phyloP scores from a whole-genome alignment of 768 basidiomycete species.

The Myochromella boudieri region DNA sequence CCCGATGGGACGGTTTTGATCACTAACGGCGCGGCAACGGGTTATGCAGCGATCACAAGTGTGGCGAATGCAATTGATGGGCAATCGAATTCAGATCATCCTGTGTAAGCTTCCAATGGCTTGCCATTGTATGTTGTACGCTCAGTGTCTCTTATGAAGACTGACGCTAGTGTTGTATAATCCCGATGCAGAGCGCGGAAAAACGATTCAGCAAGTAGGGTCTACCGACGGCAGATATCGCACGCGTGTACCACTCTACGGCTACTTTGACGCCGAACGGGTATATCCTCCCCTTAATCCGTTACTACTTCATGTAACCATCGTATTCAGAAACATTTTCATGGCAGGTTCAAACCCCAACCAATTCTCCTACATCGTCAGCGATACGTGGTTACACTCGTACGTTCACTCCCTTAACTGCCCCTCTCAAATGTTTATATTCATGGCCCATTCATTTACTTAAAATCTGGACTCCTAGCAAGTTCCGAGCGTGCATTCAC shows the following conservation, averaged over 20 bases:
- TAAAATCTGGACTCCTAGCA: conserved; percentile 21
- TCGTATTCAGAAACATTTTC: conserved; percentile 13
- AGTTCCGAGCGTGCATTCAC: conserved; percentile 38
- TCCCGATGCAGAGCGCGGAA: conserved; percentile 39
- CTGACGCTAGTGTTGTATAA: conserved; percentile 49
- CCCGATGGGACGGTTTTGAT: conserved; percentile 40
- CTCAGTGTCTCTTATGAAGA: conserved; percentile 28
- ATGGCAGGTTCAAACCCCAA: conserved; percentile 48
- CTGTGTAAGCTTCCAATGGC: conserved; percentile 18
- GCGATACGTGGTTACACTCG: conserved; percentile 9
- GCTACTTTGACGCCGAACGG: conserved; percentile 56
- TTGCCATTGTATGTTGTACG: not conserved
- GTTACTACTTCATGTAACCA: not conserved
- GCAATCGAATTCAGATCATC: conserved; percentile 24
- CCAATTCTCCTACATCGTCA: conserved; percentile 1
- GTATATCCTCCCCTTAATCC: conserved; percentile 33
- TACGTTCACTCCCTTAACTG: not conserved
- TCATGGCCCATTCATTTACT: conserved; percentile 19
- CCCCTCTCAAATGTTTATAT: too few relatives aligned
- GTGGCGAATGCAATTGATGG: conserved; percentile 22
- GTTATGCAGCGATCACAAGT: conserved; percentile 37
- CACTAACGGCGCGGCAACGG: conserved; percentile 39
- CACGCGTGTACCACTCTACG: conserved; percentile 61
- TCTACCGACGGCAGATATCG: conserved; percentile 38
- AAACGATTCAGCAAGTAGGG: conserved; percentile 45